Evolutionary conservation across 345 rosid genomes (phyloP).

Genomic region (Orychophragmus violaceus): DNA sequence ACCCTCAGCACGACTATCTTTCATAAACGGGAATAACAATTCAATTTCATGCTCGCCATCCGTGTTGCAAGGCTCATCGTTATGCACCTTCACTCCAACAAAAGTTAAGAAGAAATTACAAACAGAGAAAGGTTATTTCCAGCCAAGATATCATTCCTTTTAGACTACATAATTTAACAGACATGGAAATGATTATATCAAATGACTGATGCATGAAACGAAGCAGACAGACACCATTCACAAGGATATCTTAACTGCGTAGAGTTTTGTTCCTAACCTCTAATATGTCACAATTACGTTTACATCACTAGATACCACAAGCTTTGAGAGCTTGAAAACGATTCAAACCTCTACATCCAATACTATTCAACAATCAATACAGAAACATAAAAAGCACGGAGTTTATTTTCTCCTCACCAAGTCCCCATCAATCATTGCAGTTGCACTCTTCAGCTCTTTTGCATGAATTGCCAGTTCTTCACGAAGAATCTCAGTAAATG

Average conservation of each 20-base stretch:
- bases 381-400: not conserved
- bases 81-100: constrained; percentile 40
- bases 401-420: constrained; percentile 45
- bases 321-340: not conserved
- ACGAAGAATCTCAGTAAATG: constrained; percentile 50
- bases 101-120: not conserved
- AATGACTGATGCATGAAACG: not conserved
- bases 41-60: constrained; percentile 70
- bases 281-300: not conserved
- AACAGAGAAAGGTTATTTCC: not conserved
- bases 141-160: not conserved
- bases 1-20: constrained; percentile 54
- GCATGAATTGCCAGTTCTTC: constrained; percentile 52
- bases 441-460: constrained; percentile 62
- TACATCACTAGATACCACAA: not conserved
- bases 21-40: constrained; percentile 66
- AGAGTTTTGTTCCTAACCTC: not conserved
- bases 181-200: not conserved
- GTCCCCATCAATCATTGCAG: constrained; percentile 70
- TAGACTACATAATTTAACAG: not conserved
- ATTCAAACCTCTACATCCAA: not conserved
- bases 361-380: not conserved
- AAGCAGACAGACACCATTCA: not conserved
- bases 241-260: not conserved
- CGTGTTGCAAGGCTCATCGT: constrained; percentile 46